phyloP scores from a whole-genome alignment of 768 basidiomycete genomes.

The Epithele typhae region DNA sequence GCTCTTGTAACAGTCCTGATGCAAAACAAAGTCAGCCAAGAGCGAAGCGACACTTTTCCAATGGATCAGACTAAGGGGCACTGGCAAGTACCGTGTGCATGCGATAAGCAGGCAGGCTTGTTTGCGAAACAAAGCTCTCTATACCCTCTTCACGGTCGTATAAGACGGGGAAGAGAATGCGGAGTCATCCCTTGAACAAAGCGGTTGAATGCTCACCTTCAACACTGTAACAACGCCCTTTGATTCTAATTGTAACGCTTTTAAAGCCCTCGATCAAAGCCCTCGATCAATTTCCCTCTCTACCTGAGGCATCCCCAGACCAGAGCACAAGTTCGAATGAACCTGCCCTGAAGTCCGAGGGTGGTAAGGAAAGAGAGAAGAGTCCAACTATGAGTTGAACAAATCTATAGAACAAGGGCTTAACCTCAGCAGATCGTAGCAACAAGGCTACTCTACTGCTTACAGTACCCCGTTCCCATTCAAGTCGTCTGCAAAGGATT shows the following conservation, averaged over 20 bases:
- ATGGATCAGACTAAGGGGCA: conserved; percentile 78
- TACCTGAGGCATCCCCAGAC: conserved; percentile 5
- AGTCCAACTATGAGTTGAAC: conserved; percentile 48
- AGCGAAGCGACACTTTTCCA: no score
- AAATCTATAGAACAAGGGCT: conserved; percentile 70
- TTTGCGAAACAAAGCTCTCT: conserved; percentile 79
- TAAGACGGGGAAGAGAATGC: conserved; percentile 89
- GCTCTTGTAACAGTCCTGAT: no score
- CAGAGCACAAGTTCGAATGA: conserved; percentile 17
- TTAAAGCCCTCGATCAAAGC: conserved; percentile 1
- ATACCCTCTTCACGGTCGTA: conserved; percentile 80
- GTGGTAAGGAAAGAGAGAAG: conserved; percentile 31
- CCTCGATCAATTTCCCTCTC: no score
- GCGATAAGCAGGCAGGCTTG: conserved; percentile 55
- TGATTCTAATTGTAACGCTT: not conserved
- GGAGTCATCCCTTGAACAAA: conserved; percentile 51
- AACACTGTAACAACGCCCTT: not conserved
- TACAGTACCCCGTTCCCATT: conserved; percentile 73
- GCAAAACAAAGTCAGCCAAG: no score
- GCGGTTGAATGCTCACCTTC: not conserved
- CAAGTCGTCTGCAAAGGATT: conserved; percentile 80
- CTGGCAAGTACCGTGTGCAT: conserved; percentile 82
- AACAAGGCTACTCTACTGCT: conserved; percentile 76
- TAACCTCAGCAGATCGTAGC: conserved; percentile 77
- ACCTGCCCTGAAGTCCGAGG: conserved; percentile 40